A percentile compares a stretch with the other conserved stretches of the same genome.
phyloP scores from a whole-genome alignment of 495 filamentous ascomycete genomes.

The Hyaloscypha bicolor region DNA sequence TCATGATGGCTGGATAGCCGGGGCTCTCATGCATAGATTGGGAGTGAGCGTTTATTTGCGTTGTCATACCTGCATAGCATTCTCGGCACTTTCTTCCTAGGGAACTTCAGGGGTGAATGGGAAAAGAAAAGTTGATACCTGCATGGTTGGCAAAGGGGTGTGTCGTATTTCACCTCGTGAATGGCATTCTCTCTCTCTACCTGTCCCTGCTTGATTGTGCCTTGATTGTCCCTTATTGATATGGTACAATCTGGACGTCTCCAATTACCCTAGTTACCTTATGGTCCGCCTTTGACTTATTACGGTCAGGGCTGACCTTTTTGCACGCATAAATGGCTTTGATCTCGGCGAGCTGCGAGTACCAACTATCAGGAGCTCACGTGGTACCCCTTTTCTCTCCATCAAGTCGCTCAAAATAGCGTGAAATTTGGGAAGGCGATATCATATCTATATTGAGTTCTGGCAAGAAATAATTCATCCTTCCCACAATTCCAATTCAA shows the following conservation, averaged over 20 bases:
- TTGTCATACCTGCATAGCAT: constrained; percentile 14
- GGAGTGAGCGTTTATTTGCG: constrained; percentile 22
- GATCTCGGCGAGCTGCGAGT: too few species aligned
- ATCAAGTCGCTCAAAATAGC: too few species aligned
- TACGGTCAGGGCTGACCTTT: neutral
- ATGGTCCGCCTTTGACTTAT: neutral
- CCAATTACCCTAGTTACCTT: neutral
- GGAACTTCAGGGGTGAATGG: neutral
- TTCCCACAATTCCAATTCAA: too few species aligned
- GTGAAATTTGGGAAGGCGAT: too few species aligned
- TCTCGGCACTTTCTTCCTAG: constrained; percentile 12
- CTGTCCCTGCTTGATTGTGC: neutral
- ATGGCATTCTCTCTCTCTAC: neutral
- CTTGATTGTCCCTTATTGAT: neutral
- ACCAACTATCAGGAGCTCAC: too few species aligned
- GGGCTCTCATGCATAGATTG: constrained; percentile 18
- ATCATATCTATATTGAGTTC: too few species aligned
- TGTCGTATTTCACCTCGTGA: neutral
- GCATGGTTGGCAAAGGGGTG: constrained; percentile 9
- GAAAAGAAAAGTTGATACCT: constrained; percentile 14
- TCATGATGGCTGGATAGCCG: constrained; percentile 30
- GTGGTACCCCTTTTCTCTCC: too few species aligned
- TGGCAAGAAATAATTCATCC: too few species aligned
- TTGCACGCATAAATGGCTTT: too few species aligned
- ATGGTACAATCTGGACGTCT: neutral